Conservation (phyloP, 768 basidiomycete genomes). For the Suillus alpinus region DNA sequence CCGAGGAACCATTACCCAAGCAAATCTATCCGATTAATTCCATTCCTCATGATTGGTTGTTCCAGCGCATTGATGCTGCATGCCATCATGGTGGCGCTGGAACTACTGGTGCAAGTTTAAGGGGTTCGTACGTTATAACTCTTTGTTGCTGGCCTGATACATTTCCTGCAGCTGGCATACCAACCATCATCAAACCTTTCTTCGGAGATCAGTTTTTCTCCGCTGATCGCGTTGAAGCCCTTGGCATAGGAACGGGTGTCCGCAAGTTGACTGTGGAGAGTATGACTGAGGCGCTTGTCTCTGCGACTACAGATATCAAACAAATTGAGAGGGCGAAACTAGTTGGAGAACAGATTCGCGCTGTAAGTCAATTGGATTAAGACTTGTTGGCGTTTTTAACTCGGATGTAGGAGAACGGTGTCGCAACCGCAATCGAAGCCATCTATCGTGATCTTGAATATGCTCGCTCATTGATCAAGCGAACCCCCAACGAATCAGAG, state of each 20-base stretch:
- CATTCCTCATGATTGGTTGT: slow-evolving; percentile 95
- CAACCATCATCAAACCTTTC: slow-evolving; percentile 95
- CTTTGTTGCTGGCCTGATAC: background rate
- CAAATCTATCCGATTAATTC: slow-evolving; percentile 84
- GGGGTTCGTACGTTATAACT: slow-evolving; percentile 53
- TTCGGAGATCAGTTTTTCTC: slow-evolving; percentile 98
- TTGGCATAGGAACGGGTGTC: slow-evolving; percentile 87
- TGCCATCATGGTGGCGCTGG: slow-evolving; percentile 98
- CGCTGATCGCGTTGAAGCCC: slow-evolving; percentile 96
- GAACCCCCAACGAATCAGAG: slow-evolving; percentile 23
- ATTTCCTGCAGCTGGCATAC: slow-evolving; percentile 68
- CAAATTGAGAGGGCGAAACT: slow-evolving; percentile 84
- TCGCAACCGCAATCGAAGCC: slow-evolving; percentile 86
- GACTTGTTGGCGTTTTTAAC: background rate
- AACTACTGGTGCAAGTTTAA: slow-evolving; percentile 89
- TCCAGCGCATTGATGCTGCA: slow-evolving; percentile 90
- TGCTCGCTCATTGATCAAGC: slow-evolving; percentile 83
- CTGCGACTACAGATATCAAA: slow-evolving; percentile 84
- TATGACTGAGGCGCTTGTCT: slow-evolving; percentile 72
- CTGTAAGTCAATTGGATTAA: slow-evolving; percentile 41
- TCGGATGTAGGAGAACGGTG: slow-evolving; percentile 83
- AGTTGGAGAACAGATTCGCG: slow-evolving; percentile 84
- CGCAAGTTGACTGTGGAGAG: slow-evolving; percentile 81
- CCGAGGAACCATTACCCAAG: slow-evolving; percentile 68
- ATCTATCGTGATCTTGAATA: slow-evolving; percentile 98